Base-by-base conservation (phyloP, 164 flowering plant species). In the Warburgia ugandensis region DNA sequence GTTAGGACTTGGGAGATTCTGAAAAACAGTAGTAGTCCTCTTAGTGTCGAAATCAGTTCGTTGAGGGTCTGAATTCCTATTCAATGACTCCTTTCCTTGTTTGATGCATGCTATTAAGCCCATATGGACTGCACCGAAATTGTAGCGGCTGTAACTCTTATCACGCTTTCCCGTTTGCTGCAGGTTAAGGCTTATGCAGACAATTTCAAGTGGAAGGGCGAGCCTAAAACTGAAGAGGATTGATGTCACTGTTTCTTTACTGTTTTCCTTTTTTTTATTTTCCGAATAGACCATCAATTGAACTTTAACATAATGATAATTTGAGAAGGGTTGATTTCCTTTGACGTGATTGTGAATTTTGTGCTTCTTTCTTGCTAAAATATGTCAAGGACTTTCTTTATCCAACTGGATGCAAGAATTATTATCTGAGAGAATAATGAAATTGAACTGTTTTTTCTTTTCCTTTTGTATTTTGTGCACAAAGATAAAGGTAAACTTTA, bases 151-250 rank as follows among this genome's bases (percentile, higher is more conserved):
- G n/a, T n/a, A n/a, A n/a, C n/a, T n/a, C n/a, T n/a, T n/a, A n/a
- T n/a, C n/a, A n/a, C n/a, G n/a, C n/a, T n/a, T n/a, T n/a, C n/a
- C n/a, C 25, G 33, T 14, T 32, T 16, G 16, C 12, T 52, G 52
- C 73, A 68, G 73, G 46, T 27, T 3, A 64, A 50, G 45, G 59
- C 73, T 32, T 68, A 68, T 50, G 66, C 73, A 21, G 73, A 68
- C 58, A 68, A 68, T 38, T 68, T 68, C 63, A 68, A 68, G 60
- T 68, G 73, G 73, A 64, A 61, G 50, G 73, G 69, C 45, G 66
- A 63, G 22, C 69, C 69, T 25, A 61, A 44, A 28, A 27, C 54
- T 14, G 61, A 52, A 25, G 59, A 61, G 48, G 13, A 5, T 20
- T 62, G 47, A 62, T 45, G 37, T 49, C 14, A 22, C 17, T 26